Base-by-base conservation (phyloP, 1,139 yeast genomes). In the Suhomyces yuchorum region DNA sequence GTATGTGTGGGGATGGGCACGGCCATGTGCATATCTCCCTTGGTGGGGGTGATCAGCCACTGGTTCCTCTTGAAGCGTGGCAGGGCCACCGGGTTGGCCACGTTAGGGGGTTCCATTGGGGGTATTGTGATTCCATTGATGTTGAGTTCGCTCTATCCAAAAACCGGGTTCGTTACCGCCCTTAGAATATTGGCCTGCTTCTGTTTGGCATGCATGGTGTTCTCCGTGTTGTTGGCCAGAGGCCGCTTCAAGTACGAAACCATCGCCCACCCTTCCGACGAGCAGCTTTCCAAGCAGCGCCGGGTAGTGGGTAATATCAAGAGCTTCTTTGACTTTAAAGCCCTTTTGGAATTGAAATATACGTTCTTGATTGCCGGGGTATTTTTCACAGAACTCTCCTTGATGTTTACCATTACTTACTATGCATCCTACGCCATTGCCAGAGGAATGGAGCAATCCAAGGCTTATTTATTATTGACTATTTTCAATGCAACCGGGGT, bases 321-420 rank as follows among this genome's bases (percentile, higher is more conserved):
- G 38, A 51, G 53, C 26, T 57, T 61, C 28, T 63, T 69, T 44
- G 65, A 66, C 40, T 61, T 66, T 33, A 48, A 50, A 23, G 60
- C 69, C 17, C 53, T 70, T 40, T 57, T 52, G 40, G 56, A 68
- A 62, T 40, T 69, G 67, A 62, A 57, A 44, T 67, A 57, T 47
- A 26, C 60, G 1, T 64, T 62, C 32, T 57, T 68, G 18, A 63
- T 67, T 1, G 56, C 53, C 2, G 76, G 73, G 0, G 66, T 67
- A 2, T 70, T 82, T 15, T 68, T 79, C 44, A 71, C 80, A 15
- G 92, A 85, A 58, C 71, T 82, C 44, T 72, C 86, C 1, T 62
- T 85, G 37, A 71, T 84, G 37, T 67, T 80, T 37, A 68, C 80
- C 2, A 60, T 76, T 46, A 75, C 80, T 0, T 75, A 73, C 54